Conservation (phyloP, 2,329 filamentous ascomycete genomes). For the Didymella segeticola region DNA sequence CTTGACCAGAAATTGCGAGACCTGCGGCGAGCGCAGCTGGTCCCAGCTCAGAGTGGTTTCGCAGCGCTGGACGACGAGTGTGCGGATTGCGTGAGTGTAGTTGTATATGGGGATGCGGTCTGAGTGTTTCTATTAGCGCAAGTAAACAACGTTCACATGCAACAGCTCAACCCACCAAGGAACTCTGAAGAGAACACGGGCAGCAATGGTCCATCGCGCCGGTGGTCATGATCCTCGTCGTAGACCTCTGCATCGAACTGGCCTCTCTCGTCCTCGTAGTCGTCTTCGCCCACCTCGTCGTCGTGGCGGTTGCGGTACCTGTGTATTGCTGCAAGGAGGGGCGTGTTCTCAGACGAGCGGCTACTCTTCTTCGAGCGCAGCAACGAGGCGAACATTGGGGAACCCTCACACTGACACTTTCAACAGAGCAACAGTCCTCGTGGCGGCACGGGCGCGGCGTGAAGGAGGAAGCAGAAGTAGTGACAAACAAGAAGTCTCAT, state of each 20-base stretch:
- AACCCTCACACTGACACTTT: conserved; percentile 21
- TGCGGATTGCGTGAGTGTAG: conserved; percentile 87
- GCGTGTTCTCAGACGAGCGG: conserved; percentile 41
- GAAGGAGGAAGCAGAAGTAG: conserved; percentile 1
- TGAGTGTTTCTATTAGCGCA: conserved; percentile 49
- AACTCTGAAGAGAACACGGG: conserved; percentile 51
- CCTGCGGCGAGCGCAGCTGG: conserved; percentile 91
- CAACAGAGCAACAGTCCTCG: conserved; percentile 16
- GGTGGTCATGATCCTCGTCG: conserved; percentile 37
- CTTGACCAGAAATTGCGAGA: conserved; percentile 94
- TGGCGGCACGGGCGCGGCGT: conserved; percentile 5
- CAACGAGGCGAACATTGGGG: conserved; percentile 49
- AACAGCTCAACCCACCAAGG: conserved; percentile 37
- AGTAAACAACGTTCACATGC: conserved; percentile 23
- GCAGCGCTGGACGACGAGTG: conserved; percentile 81
- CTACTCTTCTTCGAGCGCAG: conserved; percentile 39
- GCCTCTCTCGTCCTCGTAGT: conserved; percentile 24
- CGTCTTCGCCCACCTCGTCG: conserved; percentile 32
- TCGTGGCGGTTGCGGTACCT: conserved; percentile 37
- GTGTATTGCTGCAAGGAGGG: conserved; percentile 43
- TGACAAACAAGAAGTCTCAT: conserved; percentile 12
- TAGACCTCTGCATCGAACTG: conserved; percentile 42
- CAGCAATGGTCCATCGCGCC: conserved; percentile 45
- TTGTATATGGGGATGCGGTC: conserved; percentile 88
- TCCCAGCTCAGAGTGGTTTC: conserved; percentile 96